A percentile compares a stretch with the other conserved stretches of the same genome.
phyloP scores from a whole-genome alignment of 345 rosid genomes.

The Gossypium ekmanianum region DNA sequence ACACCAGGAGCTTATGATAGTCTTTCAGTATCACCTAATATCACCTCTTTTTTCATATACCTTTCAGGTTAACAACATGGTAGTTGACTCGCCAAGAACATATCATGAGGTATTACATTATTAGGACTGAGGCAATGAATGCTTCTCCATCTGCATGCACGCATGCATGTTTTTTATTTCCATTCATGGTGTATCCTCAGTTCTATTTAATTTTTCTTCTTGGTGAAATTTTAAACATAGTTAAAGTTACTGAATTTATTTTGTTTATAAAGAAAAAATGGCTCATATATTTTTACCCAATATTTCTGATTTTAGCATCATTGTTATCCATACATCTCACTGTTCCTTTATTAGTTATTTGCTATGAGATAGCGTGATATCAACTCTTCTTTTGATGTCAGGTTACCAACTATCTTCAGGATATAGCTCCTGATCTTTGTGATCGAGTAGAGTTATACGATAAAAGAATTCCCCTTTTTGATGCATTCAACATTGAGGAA shows the following conservation, averaged over 20 bases:
- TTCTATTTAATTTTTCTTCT: background rate
- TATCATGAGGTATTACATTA: conserved; percentile 75
- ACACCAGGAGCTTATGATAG: conserved; percentile 8
- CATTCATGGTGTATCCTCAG: background rate
- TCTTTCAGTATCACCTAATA: background rate
- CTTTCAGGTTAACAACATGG: conserved; percentile 80
- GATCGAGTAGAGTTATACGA: conserved; percentile 74
- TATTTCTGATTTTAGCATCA: background rate
- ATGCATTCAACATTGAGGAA: conserved; percentile 77
- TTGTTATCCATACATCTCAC: background rate
- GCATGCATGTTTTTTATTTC: conserved; percentile 1
- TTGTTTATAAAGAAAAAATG: background rate
- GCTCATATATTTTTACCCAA: background rate
- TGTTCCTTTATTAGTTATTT: conserved; percentile 11
- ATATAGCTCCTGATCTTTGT: conserved; percentile 94
- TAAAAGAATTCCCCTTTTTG: conserved; percentile 76
- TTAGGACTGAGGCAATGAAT: background rate
- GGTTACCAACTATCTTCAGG: conserved; percentile 97
- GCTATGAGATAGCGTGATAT: conserved; percentile 3
- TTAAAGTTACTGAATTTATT: conserved; percentile 1
- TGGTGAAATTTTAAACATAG: background rate
- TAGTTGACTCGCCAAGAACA: conserved; percentile 91
- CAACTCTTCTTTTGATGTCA: conserved; percentile 27
- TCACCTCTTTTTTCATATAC: conserved; percentile 1
- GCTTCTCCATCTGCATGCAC: conserved; percentile 10